Base-by-base conservation (phyloP, 192 early-diverging fungal species). In the Bifiguratus adelaidae region DNA sequence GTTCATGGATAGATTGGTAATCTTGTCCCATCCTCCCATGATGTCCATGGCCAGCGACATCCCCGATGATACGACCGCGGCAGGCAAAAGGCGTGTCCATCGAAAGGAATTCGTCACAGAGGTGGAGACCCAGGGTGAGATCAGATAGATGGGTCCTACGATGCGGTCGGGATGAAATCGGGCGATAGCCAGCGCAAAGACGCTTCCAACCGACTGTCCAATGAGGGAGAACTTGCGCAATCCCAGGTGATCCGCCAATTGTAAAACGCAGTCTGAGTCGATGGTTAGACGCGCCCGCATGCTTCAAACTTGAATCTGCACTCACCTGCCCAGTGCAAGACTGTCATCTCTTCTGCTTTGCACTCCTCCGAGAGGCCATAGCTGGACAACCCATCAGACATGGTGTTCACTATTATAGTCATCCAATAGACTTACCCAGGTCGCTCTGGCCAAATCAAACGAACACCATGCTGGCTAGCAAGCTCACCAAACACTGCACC, bases 401-500 rank as follows among this genome's bases (percentile, higher is more conserved):
- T 7, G 30, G 5, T 36, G 3, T 8, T 3, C 16, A 0, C 20
- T 15, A 36, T 44, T 27, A 13, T 34, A 45, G 19, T 25, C 33
- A 35, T 36, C 16, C 18, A 20, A 7, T 3, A 22, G 23, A n/a
- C 44, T 50, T 52, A 62, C 55, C 62, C 62, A 27, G 56, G 52
- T 27, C 62, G 51, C 46, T 65, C 62, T 4, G 62, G 62, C 56
- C 56, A 58, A 21, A 65, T 55, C 62, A 65, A 51, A 3, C 62
- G 40, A 19, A 58, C 32, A 18, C 44, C 44, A 43, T 65, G 43
- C 24, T 48, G 25, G 28, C 42, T 47, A n/a, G 52, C 50, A 4
- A 58, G n/a, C n/a, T 65, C 62, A 44, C 54, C 56, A 55, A 65
- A 65, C 62, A 65, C 58, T 29, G 58, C 42, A 19, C 62, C 56